phyloP scores from a whole-genome alignment of 805 yeast species.

The Peterozyma xylosa region DNA sequence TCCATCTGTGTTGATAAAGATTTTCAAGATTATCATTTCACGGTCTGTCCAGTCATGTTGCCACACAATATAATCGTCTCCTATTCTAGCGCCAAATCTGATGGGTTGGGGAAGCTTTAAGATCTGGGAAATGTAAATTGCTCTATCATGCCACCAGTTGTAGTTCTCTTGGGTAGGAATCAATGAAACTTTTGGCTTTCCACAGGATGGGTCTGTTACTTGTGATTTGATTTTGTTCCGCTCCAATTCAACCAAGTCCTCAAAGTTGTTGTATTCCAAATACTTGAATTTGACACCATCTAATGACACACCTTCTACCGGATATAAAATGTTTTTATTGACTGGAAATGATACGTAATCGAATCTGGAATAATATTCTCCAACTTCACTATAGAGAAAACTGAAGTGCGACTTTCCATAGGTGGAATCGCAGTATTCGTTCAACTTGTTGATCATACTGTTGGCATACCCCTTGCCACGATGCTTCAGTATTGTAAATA shows the following conservation, averaged over 20 bases:
- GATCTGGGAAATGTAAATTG: constrained; percentile 11
- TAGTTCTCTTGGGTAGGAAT: constrained; percentile 27
- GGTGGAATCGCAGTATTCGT: constrained; percentile 13
- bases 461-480: constrained; percentile 54
- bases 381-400: constrained; percentile 70
- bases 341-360: constrained; percentile 38
- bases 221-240: background rate
- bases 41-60: too few relatives aligned
- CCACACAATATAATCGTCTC: too few relatives aligned
- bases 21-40: too few relatives aligned
- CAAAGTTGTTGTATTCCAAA: constrained; percentile 5
- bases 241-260: background rate
- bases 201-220: constrained; percentile 14
- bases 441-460: constrained; percentile 32
- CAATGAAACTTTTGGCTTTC: constrained; percentile 20
- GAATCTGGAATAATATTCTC: constrained; percentile 53
- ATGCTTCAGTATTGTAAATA: constrained; percentile 38
- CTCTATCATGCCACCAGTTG: constrained; percentile 36
- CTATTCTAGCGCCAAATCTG: too few relatives aligned
- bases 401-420: constrained; percentile 25
- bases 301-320: background rate
- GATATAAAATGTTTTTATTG: background rate
- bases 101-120: too few relatives aligned
- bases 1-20: too few relatives aligned
- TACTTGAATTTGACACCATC: background rate